A percentile compares a stretch with the other conserved stretches of the same genome.
These are phyloP conservation scores for Closterium sp. DNA, from an alignment of 139 green algal species.

Conservation along the genomic window DNA sequence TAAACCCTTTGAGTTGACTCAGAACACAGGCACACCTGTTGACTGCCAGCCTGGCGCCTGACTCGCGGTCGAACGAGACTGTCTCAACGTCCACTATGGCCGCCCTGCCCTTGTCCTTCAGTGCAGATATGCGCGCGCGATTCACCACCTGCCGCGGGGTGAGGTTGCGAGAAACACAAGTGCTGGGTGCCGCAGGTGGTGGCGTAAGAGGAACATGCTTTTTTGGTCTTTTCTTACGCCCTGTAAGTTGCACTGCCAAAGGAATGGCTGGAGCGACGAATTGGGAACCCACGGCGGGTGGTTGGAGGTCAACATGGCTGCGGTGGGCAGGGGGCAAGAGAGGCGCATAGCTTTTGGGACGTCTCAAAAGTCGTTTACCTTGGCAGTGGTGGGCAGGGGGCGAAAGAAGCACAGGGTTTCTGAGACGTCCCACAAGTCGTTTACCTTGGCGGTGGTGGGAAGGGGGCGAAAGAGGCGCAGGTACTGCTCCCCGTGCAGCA, in stretches of 20 bases:
- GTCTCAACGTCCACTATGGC: constrained; percentile 57
- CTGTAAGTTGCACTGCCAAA: too few relatives aligned
- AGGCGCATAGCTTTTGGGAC: too few relatives aligned
- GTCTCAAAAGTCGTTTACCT: too few relatives aligned
- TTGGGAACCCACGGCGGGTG: too few relatives aligned
- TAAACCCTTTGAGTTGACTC: too few relatives aligned
- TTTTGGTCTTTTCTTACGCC: too few relatives aligned
- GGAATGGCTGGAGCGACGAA: too few relatives aligned
- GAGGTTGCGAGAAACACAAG: neutral
- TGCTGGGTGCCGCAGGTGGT: too few relatives aligned
- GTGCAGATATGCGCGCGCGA: neutral
- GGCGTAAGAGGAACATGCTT: too few relatives aligned
- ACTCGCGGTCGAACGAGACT: neutral
- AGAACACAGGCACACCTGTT: neutral
- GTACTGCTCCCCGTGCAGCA: constrained; percentile 43
- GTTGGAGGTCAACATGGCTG: too few relatives aligned
- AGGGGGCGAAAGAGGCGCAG: constrained; percentile 20
- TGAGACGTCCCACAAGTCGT: too few relatives aligned
- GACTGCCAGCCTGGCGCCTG: neutral
- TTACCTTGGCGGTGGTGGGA: constrained; percentile 30
- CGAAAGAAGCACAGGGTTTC: constrained; percentile 9
- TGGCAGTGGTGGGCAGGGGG: neutral
- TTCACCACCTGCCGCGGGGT: neutral
- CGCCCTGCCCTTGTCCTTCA: constrained; percentile 44
- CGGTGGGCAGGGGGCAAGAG: too few relatives aligned